These are phyloP conservation scores for Podila minutissima DNA, from an alignment of 192 early-diverging fungal species.

Conservation along the genomic window DNA sequence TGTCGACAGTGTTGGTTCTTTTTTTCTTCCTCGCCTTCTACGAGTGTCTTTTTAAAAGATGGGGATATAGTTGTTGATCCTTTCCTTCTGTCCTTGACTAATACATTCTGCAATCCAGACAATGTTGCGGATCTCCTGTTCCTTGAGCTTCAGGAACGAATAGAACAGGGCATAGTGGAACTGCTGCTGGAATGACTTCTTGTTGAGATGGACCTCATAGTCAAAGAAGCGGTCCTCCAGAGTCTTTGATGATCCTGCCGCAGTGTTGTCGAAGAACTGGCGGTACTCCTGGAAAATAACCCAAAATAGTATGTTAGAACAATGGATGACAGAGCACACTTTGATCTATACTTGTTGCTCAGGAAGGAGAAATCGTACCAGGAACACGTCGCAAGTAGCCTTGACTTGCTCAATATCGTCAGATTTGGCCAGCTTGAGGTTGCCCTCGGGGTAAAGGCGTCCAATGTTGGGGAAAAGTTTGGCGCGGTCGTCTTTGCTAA, in stretches of 20 bases:
- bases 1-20: too few relatives aligned
- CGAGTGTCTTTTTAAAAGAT: constrained; percentile 72
- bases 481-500: constrained; percentile 94
- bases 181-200: constrained; percentile 92
- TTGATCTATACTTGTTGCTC: background rate
- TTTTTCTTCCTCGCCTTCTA: too few relatives aligned
- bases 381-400: constrained; percentile 80
- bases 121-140: constrained; percentile 99
- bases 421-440: constrained; percentile 78
- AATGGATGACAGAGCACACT: background rate
- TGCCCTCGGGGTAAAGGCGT: constrained; percentile 93
- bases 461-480: constrained; percentile 95
- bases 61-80: constrained; percentile 93
- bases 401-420: constrained; percentile 98
- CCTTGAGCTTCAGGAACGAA: constrained; percentile 94
- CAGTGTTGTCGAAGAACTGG: constrained; percentile 77
- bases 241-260: constrained; percentile 66
- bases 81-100: constrained; percentile 96
- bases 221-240: constrained; percentile 97
- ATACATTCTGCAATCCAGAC: constrained; percentile 99
- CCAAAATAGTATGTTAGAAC: background rate
- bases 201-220: constrained; percentile 94
- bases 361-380: constrained; percentile 57
- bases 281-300: constrained; percentile 79
- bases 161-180: constrained; percentile 98